Base-by-base conservation (phyloP, 2,329 filamentous ascomycete species). In the Pseudocercospora ulei region DNA sequence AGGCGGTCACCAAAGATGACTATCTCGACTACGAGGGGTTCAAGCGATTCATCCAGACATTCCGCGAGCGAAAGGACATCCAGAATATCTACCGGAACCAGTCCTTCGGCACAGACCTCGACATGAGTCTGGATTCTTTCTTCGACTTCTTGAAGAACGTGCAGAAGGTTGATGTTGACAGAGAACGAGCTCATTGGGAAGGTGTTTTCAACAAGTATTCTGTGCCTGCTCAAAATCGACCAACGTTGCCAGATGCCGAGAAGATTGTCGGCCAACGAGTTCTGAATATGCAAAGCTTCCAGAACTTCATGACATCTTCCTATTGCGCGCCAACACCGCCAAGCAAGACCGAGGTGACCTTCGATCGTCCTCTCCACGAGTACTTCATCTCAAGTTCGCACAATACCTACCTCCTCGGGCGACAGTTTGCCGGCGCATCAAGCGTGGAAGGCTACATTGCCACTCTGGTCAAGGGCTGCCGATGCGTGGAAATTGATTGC, bases 331-430 rank as follows among this genome's bases (percentile, higher is more conserved):
- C 56, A 5, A 44, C 56, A 7, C 27, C 41, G 7, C 41, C 47
- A 9, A 41, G 40, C 28, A 54, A 50, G 25, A 44, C 40, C 24
- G 54, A 59, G 18, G 50, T 52, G 7, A 52, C 28, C 72, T 75
- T 95, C 38, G 78, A 93, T 56, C 76, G 82, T 14, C 90, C 90
- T 0, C 68, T 96, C 59, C 94, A 93, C 58, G 88, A 96, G 58
- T 98, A 98, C 62, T 95, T 86, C 67, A 90, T 98, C 50, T 96
- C 88, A 1, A 95, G 87, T 66, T 96, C 90, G 1, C 90, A 98
- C 69, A 98, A 98, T 63, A 98, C 90, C 0, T 98, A 98, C 56
- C 77, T 98, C 1, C 70, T 92, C 3, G 90, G 90, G 8, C 79
- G 87, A 38, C 90, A 98, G 60, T 79, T 96, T 2, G 81, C 78